Base-by-base conservation (phyloP, 1,284 basidiomycete genomes). In the Tilletia setariae region DNA sequence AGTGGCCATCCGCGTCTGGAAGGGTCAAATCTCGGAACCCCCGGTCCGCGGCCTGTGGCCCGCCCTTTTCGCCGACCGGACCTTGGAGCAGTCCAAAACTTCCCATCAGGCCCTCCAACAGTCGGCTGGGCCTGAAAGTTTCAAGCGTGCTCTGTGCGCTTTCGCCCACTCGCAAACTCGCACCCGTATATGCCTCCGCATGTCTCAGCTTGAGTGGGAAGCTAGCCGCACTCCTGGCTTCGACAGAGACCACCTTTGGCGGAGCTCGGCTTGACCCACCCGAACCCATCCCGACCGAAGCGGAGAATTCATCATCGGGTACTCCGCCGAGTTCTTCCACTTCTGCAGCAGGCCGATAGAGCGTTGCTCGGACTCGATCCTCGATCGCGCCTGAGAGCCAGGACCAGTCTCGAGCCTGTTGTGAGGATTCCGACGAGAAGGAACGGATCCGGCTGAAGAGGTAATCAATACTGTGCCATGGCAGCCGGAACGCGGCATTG, bases 171-270 rank as follows among this genome's bases (percentile, higher is more conserved):
- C 56, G 56, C 28, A 61, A 30, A 40, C 6, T 32, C 13, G 84
- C 83, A 23, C 94, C 91, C 56, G 94, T 85, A 83, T 99, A 98
- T 0, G 87, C 84, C 67, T 94, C 92, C 0, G 92, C 90, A 77
- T 98, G 96, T 65, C 88, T 91, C 73, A 93, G 90, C 32, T 90
- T 87, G 19, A 98, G 85, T 0, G 96, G 95, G 85, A 98, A 99
- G 1, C 90, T 91, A 0, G 94, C 94, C 46, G 91, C 86, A 0
- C 91, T 90, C n/a, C 88, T 87, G 0, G 87, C 79, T 74, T 94
- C 91, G 44, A 97, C 86, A 0, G 86, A 86, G 0, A 85, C 86
- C 25, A 97, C 87, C 6, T 90, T 83, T 0, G 93, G 92, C 1
- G 95, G 95, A 8, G 77, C 74, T 2, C 56, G 56, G 16, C 56